Evolutionary conservation across 2,329 filamentous ascomycete species (phyloP).

Genomic region (Cladosporium sp.): DNA sequence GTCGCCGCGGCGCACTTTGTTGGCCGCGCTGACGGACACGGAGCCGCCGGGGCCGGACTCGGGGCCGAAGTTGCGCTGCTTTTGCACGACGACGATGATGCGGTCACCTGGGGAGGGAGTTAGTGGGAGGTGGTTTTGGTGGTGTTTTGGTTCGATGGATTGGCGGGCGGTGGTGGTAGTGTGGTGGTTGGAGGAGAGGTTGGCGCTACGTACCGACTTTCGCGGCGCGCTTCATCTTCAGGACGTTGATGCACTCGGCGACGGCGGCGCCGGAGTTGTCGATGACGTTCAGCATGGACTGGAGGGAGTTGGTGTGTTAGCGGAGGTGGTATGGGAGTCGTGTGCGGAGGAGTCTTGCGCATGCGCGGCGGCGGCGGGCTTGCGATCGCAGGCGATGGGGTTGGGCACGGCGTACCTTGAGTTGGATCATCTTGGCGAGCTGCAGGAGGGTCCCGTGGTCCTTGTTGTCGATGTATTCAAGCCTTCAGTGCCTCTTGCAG

Average conservation of each 20-base stretch:
- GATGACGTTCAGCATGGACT: slow-evolving; percentile 99
- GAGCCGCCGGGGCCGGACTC: slow-evolving; percentile 66
- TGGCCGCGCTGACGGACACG: slow-evolving; percentile 66
- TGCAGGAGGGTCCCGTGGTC: background rate
- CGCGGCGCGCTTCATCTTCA: slow-evolving; percentile 83
- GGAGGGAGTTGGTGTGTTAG: slow-evolving; percentile 2
- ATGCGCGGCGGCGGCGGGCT: background rate
- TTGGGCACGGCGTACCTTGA: slow-evolving; percentile 30
- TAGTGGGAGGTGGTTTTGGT: background rate
- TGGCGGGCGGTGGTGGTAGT: too few species aligned
- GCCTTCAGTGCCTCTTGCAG: too few species aligned
- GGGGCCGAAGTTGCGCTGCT: slow-evolving; percentile 72
- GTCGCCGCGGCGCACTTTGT: slow-evolving; percentile 94
- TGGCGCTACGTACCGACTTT: slow-evolving; percentile 64
- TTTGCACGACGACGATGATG: slow-evolving; percentile 95
- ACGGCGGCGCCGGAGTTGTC: slow-evolving; percentile 98
- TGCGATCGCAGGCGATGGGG: too few species aligned
- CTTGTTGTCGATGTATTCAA: background rate
- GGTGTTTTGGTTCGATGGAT: too few species aligned
- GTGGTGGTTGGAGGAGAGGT: background rate
- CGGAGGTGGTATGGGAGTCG: background rate
- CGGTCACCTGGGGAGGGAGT: slow-evolving; percentile 59
- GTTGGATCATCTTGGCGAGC: slow-evolving; percentile 65
- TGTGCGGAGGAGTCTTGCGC: background rate
- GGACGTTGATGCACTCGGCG: slow-evolving; percentile 90